Evolutionary conservation across 2,329 filamentous ascomycete genomes (phyloP), one percentile per base, ranked within the genome.

Genomic region (Ophiosphaerella herpotricha): DNA sequence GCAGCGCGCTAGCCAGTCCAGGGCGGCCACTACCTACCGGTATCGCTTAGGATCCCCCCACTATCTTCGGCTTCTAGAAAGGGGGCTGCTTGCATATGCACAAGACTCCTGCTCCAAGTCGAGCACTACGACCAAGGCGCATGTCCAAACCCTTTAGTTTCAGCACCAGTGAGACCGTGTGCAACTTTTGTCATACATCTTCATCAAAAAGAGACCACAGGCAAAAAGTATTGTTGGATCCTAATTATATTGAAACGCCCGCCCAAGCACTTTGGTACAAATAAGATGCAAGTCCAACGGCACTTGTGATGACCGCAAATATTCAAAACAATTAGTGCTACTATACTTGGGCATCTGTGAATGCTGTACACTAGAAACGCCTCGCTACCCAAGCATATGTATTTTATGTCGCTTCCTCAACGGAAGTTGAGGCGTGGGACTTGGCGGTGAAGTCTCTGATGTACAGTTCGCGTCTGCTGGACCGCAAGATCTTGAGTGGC

Each of bases 361-460:
- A 21, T 42, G 21, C 39, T 23, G 23, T 42, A 24, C 29, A 11
- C 31, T 29, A 42, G 11, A 7, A 46, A 46, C 43, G 36, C 43
- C 43, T 39, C 29, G 43, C 36, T 46, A 46, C 14, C 16, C 43
- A 46, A 46, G 43, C 33, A 39, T 36, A 21, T 37, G 29, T 24
- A 32, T 44, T 41, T 44, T 39, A 13, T 35, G 24, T 29, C 34
- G 39, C 40, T 34, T 49, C 4, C 35, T 18, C 13, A 43, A 36
- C 26, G 7, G 18, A 23, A 35, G 12, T 18, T 26, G 21, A 7
- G 33, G 32, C 31, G 13, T 14, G 2, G 43, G 26, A 14, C 34
- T 46, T 7, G 23, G 7, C 2, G 18, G 23, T 31, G 35, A 46
- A 4, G 21, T 16, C 7, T 11, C 14, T 13, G 23, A 21, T n/a